phyloP scores from a whole-genome alignment of 768 basidiomycete species.

The Boletus insuetus region DNA sequence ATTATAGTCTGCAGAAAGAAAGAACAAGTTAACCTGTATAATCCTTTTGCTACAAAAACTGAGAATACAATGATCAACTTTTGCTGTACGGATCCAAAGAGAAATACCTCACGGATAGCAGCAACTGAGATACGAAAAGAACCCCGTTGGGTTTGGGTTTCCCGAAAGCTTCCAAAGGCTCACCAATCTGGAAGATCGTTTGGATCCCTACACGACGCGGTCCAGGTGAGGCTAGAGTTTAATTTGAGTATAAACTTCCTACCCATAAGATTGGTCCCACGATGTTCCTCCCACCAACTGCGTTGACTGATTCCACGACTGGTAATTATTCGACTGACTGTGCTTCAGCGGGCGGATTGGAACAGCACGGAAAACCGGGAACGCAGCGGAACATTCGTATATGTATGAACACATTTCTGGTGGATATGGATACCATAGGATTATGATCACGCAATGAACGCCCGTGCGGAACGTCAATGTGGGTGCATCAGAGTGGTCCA shows the following conservation, averaged over 20 bases:
- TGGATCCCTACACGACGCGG: background rate
- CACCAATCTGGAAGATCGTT: conserved; percentile 7
- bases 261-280: conserved; percentile 8
- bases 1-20: too few relatives aligned
- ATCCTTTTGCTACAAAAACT: conserved; percentile 1
- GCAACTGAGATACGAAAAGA: background rate
- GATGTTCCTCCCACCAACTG: conserved; percentile 8
- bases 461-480: too few relatives aligned
- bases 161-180: background rate
- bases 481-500: too few relatives aligned
- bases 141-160: background rate
- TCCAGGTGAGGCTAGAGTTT: background rate
- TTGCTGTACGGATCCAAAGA: background rate
- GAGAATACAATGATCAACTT: background rate
- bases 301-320: background rate
- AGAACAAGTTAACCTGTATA: conserved; percentile 10
- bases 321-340: background rate
- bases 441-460: too few relatives aligned
- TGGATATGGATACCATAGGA: too few relatives aligned
- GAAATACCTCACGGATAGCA: background rate
- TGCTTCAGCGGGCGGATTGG: too few relatives aligned
- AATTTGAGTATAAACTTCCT: background rate
- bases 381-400: too few relatives aligned
- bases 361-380: too few relatives aligned
- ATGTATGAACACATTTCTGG: too few relatives aligned